These are phyloP conservation scores for Cytidiella melzeri DNA, from an alignment of 768 basidiomycete species.

Conservation along the genomic window DNA sequence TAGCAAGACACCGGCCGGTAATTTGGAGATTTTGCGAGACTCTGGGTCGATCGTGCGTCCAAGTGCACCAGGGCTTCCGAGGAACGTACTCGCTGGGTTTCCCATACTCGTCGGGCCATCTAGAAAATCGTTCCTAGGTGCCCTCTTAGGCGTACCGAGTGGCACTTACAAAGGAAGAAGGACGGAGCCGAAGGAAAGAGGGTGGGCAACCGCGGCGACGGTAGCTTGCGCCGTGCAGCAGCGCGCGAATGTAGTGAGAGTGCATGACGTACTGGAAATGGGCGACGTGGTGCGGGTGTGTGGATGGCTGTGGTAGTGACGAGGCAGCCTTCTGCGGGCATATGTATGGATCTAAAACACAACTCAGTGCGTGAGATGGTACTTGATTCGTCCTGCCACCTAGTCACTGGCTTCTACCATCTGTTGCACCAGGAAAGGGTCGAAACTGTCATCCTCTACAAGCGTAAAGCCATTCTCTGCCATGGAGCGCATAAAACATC, in stretches of 20 bases:
- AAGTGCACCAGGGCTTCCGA: constrained; percentile 12
- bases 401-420: background rate
- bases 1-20: constrained; percentile 77
- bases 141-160: constrained; percentile 46
- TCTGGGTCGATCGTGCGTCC: constrained; percentile 39
- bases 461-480: no score
- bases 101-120: constrained; percentile 74
- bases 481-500: no score
- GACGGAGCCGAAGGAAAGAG: constrained; percentile 60
- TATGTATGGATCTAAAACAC: no score
- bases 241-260: constrained; percentile 64
- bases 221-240: constrained; percentile 73
- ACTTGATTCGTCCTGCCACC: background rate
- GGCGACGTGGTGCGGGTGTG: constrained; percentile 61
- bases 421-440: background rate
- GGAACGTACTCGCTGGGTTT: constrained; percentile 52
- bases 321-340: no score
- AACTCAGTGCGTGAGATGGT: no score
- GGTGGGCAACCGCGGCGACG: constrained; percentile 74
- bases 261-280: constrained; percentile 76
- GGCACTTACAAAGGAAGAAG: constrained; percentile 39
- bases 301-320: no score
- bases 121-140: constrained; percentile 79
- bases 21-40: constrained; percentile 59
- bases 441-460: background rate